These are phyloP conservation scores for Kregervanrija delftensis DNA, from an alignment of 805 yeast genomes.

Conservation along the genomic window DNA sequence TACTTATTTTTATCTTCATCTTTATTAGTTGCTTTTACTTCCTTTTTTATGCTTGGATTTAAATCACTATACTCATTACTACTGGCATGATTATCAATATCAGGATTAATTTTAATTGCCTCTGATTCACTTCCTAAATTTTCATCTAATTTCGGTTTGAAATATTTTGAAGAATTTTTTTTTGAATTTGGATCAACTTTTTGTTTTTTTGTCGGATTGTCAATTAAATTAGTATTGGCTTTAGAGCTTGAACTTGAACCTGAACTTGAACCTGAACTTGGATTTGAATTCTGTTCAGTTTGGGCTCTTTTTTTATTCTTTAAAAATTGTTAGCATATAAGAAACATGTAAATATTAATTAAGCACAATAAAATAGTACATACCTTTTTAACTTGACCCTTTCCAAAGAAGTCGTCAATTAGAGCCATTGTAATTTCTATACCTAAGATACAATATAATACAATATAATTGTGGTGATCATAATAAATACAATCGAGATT, in stretches of 20 bases:
- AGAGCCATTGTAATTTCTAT: conserved; percentile 16
- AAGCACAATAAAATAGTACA: conserved; percentile 1
- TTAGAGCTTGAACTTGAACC: too few species aligned
- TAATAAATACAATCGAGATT: not conserved
- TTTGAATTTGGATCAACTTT: conserved; percentile 1
- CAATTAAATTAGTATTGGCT: too few species aligned
- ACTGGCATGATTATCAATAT: not conserved
- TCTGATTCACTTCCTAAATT: not conserved
- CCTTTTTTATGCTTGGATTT: not conserved
- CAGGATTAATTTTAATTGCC: conserved; percentile 2
- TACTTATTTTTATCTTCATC: not conserved
- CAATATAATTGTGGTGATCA: not conserved
- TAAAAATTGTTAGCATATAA: not conserved
- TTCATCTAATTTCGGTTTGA: not conserved
- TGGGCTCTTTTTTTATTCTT: conserved; percentile 3
- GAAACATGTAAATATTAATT: not conserved
- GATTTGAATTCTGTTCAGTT: too few species aligned
- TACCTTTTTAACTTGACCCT: conserved; percentile 20
- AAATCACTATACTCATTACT: not conserved
- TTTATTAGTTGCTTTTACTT: conserved; percentile 1
- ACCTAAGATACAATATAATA: not conserved
- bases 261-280: too few species aligned
- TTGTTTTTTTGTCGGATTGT: conserved; percentile 1
- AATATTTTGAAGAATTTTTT: too few species aligned
- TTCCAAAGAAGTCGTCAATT: conserved; percentile 26